Evolutionary conservation across 169 alveolate species (phyloP).

Genomic region (Eimeria falciformis): DNA sequence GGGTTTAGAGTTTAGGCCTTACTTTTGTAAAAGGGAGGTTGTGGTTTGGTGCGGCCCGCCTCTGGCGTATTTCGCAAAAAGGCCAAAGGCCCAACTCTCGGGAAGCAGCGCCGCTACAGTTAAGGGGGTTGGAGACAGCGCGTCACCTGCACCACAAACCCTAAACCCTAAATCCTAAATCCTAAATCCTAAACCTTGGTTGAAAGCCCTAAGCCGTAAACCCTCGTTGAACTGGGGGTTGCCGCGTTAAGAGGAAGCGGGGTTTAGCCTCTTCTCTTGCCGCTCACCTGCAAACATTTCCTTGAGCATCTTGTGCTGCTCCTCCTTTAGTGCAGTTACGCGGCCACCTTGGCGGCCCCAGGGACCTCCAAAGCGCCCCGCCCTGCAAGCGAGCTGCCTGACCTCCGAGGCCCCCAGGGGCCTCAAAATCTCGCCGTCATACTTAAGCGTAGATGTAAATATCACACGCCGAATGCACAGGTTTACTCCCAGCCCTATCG

Average conservation of each 20-base stretch:
- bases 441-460: slow-evolving; percentile 88
- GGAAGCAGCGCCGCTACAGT: slow-evolving; percentile 53
- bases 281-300: slow-evolving; percentile 30
- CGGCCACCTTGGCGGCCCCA: slow-evolving; percentile 73
- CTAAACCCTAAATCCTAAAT: not conserved
- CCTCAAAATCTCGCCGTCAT: slow-evolving; percentile 70
- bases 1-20: not conserved
- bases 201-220: not conserved
- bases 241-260: not conserved
- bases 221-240: no score
- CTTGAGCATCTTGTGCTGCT: slow-evolving; percentile 29
- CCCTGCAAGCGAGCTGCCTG: slow-evolving; percentile 94
- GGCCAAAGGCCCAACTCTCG: slow-evolving; percentile 50
- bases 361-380: slow-evolving; percentile 90
- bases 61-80: slow-evolving; percentile 14
- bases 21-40: slow-evolving; percentile 21
- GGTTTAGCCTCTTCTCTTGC: not conserved
- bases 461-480: slow-evolving; percentile 90
- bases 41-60: not conserved
- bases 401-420: slow-evolving; percentile 85
- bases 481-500: slow-evolving; percentile 96
- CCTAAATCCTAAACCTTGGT: not conserved
- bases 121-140: not conserved
- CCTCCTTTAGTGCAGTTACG: slow-evolving; percentile 60
- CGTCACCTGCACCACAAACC: slow-evolving; percentile 41